phyloP scores from a whole-genome alignment of 108 stramenopile genomes.

The Nitzschia inconspicua region DNA sequence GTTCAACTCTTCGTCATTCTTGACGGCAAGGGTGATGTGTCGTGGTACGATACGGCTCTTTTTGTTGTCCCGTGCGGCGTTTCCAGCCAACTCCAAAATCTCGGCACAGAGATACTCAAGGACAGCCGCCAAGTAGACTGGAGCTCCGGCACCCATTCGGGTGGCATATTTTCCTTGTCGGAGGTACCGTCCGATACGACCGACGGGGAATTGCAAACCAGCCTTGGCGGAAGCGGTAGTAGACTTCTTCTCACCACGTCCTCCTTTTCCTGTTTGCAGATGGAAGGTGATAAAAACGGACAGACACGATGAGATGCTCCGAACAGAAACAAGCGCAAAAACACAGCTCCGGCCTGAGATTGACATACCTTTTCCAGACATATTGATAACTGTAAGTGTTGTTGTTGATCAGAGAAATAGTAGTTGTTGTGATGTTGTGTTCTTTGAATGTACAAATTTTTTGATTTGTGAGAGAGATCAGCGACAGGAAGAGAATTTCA shows the following conservation, averaged over 20 bases:
- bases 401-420: no score
- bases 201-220: conserved; percentile 97
- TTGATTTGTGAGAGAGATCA: no score
- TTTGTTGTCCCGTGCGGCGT: conserved; percentile 97
- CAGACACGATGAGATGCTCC: no score
- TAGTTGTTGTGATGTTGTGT: no score
- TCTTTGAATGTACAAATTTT: no score
- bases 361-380: no score
- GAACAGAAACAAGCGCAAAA: no score
- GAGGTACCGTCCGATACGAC: conserved; percentile 92
- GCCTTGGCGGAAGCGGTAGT: conserved; percentile 88
- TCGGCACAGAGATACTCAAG: conserved; percentile 96
- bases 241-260: conserved; percentile 87
- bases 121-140: conserved; percentile 96
- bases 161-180: conserved; percentile 93
- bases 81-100: conserved; percentile 94
- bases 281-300: no score
- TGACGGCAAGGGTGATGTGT: conserved; percentile 93
- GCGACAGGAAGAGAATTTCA: no score
- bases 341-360: no score
- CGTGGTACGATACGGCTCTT: conserved; percentile 93
- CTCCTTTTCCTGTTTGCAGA: no score
- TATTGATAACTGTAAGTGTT: no score
- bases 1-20: conserved; percentile 94
- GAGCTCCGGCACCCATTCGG: conserved; percentile 94